These are phyloP conservation scores for Dichotomopilus funicola DNA, from an alignment of 2,329 filamentous ascomycete genomes.

Conservation along the genomic window DNA sequence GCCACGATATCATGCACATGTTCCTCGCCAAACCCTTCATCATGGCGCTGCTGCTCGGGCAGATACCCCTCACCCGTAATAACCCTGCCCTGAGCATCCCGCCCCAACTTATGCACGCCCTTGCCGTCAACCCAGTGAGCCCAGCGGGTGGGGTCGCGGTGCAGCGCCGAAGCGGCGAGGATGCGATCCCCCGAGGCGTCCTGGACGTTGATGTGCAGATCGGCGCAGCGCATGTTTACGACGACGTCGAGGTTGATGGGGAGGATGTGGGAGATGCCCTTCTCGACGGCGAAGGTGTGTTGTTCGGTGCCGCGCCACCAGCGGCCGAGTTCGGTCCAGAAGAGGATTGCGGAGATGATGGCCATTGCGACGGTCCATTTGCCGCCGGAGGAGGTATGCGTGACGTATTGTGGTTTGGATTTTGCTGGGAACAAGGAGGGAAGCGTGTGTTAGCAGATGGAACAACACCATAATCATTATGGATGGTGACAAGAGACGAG, in stretches of 20 bases:
- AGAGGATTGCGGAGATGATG: constrained; percentile 65
- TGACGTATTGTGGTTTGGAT: constrained; percentile 88
- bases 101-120: constrained; percentile 56
- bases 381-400: constrained; percentile 75
- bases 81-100: constrained; percentile 48
- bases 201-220: constrained; percentile 95
- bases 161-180: constrained; percentile 67
- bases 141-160: constrained; percentile 75
- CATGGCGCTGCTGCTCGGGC: constrained; percentile 31
- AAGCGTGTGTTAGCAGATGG: constrained; percentile 1
- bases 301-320: constrained; percentile 83
- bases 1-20: constrained; percentile 89
- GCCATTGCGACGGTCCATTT: constrained; percentile 88
- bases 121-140: constrained; percentile 68
- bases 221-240: constrained; percentile 76
- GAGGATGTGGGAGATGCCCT: constrained; percentile 76
- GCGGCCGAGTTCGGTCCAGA: constrained; percentile 67
- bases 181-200: constrained; percentile 91
- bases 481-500: not conserved
- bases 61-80: constrained; percentile 50
- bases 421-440: constrained; percentile 56
- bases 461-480: not conserved
- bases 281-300: constrained; percentile 90
- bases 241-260: constrained; percentile 97
- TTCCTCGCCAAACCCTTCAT: constrained; percentile 68